Conservation (phyloP, 2,329 filamentous ascomycete genomes). For the Exophiala phaeomuriformis region DNA sequence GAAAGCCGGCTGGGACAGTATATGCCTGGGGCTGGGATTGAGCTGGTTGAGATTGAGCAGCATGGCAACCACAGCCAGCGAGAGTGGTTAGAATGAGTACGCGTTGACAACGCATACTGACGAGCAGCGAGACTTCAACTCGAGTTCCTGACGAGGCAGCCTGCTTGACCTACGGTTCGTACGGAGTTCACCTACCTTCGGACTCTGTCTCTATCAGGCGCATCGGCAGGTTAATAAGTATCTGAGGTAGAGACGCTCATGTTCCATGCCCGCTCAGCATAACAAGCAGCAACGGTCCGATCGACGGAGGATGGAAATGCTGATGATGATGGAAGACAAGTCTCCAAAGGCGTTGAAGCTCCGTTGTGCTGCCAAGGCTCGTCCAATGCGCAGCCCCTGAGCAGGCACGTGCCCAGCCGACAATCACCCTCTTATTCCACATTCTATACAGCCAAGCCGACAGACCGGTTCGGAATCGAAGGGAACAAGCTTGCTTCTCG, state of each 20-base stretch:
- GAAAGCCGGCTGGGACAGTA: slow-evolving; percentile 24
- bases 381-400: background rate
- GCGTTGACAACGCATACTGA: slow-evolving; percentile 12
- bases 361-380: background rate
- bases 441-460: too few species aligned
- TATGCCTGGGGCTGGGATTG: slow-evolving; percentile 13
- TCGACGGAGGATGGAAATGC: too few species aligned
- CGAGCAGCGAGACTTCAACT: background rate
- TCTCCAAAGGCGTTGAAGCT: too few species aligned
- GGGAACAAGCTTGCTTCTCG: too few species aligned
- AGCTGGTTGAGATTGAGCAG: slow-evolving; percentile 8
- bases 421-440: too few species aligned
- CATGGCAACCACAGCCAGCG: slow-evolving; percentile 7
- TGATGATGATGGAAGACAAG: background rate
- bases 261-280: too few species aligned
- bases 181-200: too few species aligned
- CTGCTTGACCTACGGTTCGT: background rate
- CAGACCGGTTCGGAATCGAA: too few species aligned
- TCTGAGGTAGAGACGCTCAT: too few species aligned
- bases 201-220: too few species aligned
- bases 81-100: slow-evolving; percentile 8
- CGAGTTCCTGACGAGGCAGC: background rate
- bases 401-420: background rate
- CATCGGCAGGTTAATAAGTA: too few species aligned
- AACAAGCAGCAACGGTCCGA: too few species aligned